phyloP scores from a whole-genome alignment of 2,329 filamentous ascomycete genomes.

The Aureobasidium lini region DNA sequence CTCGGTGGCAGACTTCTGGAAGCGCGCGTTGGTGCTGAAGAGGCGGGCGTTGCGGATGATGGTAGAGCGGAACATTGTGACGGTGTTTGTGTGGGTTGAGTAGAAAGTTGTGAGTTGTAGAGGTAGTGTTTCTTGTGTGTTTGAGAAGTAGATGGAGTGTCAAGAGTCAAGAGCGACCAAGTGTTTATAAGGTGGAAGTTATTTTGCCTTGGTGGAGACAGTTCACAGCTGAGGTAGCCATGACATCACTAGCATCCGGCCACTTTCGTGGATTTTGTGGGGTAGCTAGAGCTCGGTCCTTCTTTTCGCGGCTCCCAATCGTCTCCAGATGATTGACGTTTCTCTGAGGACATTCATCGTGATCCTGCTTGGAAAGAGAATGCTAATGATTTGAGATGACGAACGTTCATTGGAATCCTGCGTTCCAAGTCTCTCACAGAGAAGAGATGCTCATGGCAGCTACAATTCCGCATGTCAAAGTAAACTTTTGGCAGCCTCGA shows the following conservation, averaged over 20 bases:
- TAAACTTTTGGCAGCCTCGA: neutral
- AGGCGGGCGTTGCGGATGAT: conserved; percentile 39
- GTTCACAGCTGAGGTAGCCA: neutral
- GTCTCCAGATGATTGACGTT: neutral
- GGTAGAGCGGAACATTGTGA: conserved; percentile 40
- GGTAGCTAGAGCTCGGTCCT: neutral
- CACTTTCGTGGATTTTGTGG: neutral
- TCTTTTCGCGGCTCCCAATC: neutral
- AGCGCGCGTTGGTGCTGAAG: conserved; percentile 46
- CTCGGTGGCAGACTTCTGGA: conserved; percentile 47
- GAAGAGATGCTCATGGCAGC: neutral
- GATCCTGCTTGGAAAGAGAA: neutral
- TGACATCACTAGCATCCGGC: neutral
- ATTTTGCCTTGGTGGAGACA: neutral
- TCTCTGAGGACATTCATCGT: neutral
- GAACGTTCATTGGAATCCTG: neutral
- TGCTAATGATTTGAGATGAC: neutral
- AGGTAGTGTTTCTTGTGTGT: neutral
- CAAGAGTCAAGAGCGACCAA: neutral
- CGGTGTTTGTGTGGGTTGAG: conserved; percentile 6
- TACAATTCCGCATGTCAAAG: neutral
- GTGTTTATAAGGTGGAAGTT: conserved; percentile 5
- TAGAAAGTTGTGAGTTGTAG: no score
- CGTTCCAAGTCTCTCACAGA: no score
- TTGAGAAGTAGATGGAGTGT: neutral